Conservation (phyloP, 441 rosid genomes). For the Francoa sonchifolia region DNA sequence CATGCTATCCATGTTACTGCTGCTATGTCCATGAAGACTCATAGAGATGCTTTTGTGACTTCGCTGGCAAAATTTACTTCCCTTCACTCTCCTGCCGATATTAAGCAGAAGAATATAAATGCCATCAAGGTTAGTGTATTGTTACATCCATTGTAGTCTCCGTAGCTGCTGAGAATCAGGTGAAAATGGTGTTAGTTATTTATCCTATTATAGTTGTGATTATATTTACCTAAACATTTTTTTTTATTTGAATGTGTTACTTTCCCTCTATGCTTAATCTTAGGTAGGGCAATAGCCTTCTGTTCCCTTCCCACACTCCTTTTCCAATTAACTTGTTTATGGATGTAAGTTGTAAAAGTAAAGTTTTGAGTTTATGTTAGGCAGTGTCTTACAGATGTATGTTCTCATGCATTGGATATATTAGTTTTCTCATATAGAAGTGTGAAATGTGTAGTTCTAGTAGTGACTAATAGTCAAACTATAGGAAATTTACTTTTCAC, state of each 20-base stretch:
- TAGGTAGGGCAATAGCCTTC: too few species aligned
- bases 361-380: neutral
- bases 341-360: neutral
- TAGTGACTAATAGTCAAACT: too few species aligned
- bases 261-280: too few species aligned
- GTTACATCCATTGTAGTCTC: slow-evolving; percentile 9
- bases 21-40: slow-evolving; percentile 98
- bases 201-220: too few species aligned
- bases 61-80: slow-evolving; percentile 97
- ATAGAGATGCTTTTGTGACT: slow-evolving; percentile 98
- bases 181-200: slow-evolving; percentile 3
- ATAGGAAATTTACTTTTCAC: too few species aligned
- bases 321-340: neutral
- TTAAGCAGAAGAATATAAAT: slow-evolving; percentile 82
- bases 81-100: slow-evolving; percentile 95
- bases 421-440: too few species aligned
- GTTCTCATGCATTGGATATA: too few species aligned
- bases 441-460: too few species aligned
- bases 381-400: too few species aligned
- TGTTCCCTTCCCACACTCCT: too few species aligned
- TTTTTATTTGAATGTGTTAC: too few species aligned
- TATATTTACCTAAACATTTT: too few species aligned
- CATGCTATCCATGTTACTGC: slow-evolving; percentile 91
- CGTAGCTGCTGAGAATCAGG: neutral
- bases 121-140: slow-evolving; percentile 90